These are phyloP conservation scores for Rutidosis leptorrhynchoides DNA, from an alignment of 129 eudicot species.

Conservation along the genomic window DNA sequence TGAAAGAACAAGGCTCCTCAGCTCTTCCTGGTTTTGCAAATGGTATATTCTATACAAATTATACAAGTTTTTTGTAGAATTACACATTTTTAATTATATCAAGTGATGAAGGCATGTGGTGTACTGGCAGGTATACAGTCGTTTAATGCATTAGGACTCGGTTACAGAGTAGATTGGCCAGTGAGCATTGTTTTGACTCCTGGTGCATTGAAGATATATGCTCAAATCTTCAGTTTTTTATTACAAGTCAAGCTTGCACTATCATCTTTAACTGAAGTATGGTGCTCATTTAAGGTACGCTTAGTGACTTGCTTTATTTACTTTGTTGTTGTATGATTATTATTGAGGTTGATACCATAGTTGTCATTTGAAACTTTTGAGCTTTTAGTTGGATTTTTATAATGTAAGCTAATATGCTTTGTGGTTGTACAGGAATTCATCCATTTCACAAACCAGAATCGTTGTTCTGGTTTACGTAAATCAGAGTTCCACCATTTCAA, in stretches of 20 bases:
- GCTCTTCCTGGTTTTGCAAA: constrained; percentile 48
- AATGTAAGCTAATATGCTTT: constrained; percentile 17
- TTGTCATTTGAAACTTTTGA: background rate
- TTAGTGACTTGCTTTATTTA: background rate
- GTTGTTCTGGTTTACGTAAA: constrained; percentile 36
- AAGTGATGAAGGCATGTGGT: constrained; percentile 12
- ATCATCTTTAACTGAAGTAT: constrained; percentile 73
- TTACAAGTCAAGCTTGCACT: constrained; percentile 85
- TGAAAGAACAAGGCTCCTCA: constrained; percentile 41
- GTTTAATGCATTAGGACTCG: constrained; percentile 76
- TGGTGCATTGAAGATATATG: constrained; percentile 66
- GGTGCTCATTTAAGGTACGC: constrained; percentile 82
- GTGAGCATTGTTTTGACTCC: constrained; percentile 78
- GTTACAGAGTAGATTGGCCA: constrained; percentile 94
- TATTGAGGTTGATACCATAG: too few species aligned
- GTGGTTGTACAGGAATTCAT: constrained; percentile 42
- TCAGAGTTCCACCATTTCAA: constrained; percentile 34
- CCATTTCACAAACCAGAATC: constrained; percentile 37
- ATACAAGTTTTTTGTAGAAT: too few species aligned
- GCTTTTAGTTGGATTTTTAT: constrained; percentile 8
- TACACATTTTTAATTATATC: background rate
- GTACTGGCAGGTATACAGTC: constrained; percentile 65
- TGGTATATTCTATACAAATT: constrained; percentile 41
- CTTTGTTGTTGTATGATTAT: constrained; percentile 5
- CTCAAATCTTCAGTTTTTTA: constrained; percentile 81